Evolutionary conservation across 2,329 filamentous ascomycete genomes (phyloP).

Genomic region (Scorias spongiosa): DNA sequence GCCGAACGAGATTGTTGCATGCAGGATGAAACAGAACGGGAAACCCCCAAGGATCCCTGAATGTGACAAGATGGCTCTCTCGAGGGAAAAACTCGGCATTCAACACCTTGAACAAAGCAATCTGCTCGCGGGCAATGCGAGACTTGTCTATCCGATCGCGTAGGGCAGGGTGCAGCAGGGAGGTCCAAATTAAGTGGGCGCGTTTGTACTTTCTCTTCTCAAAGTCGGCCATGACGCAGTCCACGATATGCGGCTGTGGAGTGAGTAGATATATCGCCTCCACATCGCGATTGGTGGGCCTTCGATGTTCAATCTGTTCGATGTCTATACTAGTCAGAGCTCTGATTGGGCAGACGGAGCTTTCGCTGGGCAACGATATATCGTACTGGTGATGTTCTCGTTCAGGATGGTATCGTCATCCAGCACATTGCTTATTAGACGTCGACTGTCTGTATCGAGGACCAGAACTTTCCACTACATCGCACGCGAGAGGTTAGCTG

Average conservation of each 20-base stretch:
- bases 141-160: constrained; percentile 62
- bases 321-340: constrained; percentile 50
- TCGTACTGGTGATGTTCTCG: constrained; percentile 82
- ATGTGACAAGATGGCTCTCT: constrained; percentile 82
- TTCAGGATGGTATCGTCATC: constrained; percentile 96
- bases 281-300: constrained; percentile 72
- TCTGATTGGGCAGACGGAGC: background rate
- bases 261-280: constrained; percentile 90
- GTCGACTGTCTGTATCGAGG: constrained; percentile 68
- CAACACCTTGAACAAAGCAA: constrained; percentile 67
- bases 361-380: constrained; percentile 1
- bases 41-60: constrained; percentile 92
- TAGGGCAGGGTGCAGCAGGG: constrained; percentile 53
- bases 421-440: constrained; percentile 77
- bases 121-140: constrained; percentile 52
- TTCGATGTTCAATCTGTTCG: constrained; percentile 77
- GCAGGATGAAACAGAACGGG: constrained; percentile 79
- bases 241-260: constrained; percentile 73
- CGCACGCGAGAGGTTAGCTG: constrained; percentile 7
- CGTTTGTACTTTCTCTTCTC: constrained; percentile 68
- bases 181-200: constrained; percentile 73
- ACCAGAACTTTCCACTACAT: constrained; percentile 90
- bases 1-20: constrained; percentile 69
- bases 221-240: constrained; percentile 86
- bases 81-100: constrained; percentile 81